Evolutionary conservation across 176 grass and related monocot genomes (phyloP).

Genomic region (Alopecurus myosuroides): DNA sequence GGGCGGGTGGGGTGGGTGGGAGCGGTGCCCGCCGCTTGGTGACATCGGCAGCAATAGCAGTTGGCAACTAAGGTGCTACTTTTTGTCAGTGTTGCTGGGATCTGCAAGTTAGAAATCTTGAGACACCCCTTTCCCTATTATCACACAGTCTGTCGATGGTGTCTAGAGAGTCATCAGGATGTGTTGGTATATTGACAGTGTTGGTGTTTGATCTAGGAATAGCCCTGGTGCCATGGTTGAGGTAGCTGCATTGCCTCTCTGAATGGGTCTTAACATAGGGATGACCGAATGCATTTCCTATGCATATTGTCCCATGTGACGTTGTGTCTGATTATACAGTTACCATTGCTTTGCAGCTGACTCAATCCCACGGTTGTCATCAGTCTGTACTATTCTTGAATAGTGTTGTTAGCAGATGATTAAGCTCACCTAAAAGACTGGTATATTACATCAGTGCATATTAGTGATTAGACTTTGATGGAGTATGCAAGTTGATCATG

Average conservation of each 20-base stretch:
- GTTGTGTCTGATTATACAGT: background rate
- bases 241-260: background rate
- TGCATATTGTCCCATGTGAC: background rate
- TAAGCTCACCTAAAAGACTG: background rate
- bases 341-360: background rate
- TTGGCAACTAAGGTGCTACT: conserved; percentile 33
- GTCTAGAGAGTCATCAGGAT: background rate
- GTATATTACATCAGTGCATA: background rate
- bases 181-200: background rate
- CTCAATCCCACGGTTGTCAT: background rate
- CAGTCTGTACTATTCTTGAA: background rate
- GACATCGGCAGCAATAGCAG: conserved; percentile 12
- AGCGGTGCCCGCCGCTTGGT: conserved; percentile 46
- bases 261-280: background rate
- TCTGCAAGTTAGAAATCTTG: background rate
- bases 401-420: background rate
- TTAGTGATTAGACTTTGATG: background rate
- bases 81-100: background rate
- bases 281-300: background rate
- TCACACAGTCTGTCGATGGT: background rate
- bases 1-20: conserved; percentile 46
- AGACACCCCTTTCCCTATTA: background rate
- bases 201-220: background rate
- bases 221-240: background rate
- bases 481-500: background rate